phyloP scores from a whole-genome alignment of 192 early-diverging fungal species.

The Dispira simplex region DNA sequence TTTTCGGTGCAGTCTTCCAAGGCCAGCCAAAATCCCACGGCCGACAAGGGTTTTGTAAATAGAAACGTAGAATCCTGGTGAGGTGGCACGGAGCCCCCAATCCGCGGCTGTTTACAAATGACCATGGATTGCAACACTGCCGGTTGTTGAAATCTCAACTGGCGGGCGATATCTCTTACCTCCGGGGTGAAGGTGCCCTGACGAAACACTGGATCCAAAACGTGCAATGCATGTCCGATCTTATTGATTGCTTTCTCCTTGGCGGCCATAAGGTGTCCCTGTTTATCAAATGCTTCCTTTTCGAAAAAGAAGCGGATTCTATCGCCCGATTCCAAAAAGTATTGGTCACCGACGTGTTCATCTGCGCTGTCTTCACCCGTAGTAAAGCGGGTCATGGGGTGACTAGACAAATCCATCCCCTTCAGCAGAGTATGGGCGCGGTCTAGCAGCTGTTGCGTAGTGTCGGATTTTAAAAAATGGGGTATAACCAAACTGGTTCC shows the following conservation, averaged over 20 bases:
- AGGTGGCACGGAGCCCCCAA: slow-evolving; percentile 37
- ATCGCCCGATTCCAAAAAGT: slow-evolving; percentile 75
- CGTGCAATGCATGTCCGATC: slow-evolving; percentile 79
- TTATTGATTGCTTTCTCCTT: slow-evolving; percentile 69
- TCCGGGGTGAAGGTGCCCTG: slow-evolving; percentile 38
- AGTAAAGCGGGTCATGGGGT: slow-evolving; percentile 65
- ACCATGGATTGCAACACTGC: slow-evolving; percentile 81
- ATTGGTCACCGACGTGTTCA: slow-evolving; percentile 68
- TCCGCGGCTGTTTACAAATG: slow-evolving; percentile 44
- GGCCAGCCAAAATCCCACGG: slow-evolving; percentile 82
- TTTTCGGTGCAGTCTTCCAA: slow-evolving; percentile 75
- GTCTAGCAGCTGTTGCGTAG: slow-evolving; percentile 1
- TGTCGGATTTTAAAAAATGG: neutral
- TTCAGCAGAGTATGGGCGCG: slow-evolving; percentile 41
- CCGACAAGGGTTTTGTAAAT: slow-evolving; percentile 73
- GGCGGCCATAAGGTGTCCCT: slow-evolving; percentile 42
- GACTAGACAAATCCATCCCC: slow-evolving; percentile 41
- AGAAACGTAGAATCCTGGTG: slow-evolving; percentile 91
- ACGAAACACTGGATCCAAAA: slow-evolving; percentile 56
- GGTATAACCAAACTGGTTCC: slow-evolving; percentile 3
- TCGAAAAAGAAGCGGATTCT: slow-evolving; percentile 84
- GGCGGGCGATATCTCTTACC: slow-evolving; percentile 34
- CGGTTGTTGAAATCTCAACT: slow-evolving; percentile 52
- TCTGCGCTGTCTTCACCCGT: slow-evolving; percentile 36
- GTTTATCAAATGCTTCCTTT: slow-evolving; percentile 52